A percentile compares a stretch with the other conserved stretches of the same genome.
phyloP scores from a whole-genome alignment of 306 rosid genomes.

The peach (Prunus persica) region Prunus_persica_NCBIv2 NC_034009.1:2829501-2830000 shows the following conservation, averaged over 20 bases:
- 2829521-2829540: conserved; percentile 66
- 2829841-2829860: not conserved
- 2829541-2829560: conserved; percentile 80
- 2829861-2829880: conserved; percentile 24
- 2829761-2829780: not conserved
- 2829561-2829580: conserved; percentile 42
- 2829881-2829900: conserved; percentile 82
- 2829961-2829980: conserved; percentile 76
- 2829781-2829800: not conserved
- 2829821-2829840: not conserved
- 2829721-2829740: conserved; percentile 81
- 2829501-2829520: conserved; percentile 69
- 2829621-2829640: not conserved
- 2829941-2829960: conserved; percentile 65
- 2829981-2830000: conserved; percentile 93
- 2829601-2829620: not conserved
- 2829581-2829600: not conserved
- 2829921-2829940: conserved; percentile 61
- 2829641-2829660: conserved; percentile 34
- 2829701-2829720: conserved; percentile 77
- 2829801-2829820: not conserved
- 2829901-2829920: conserved; percentile 77
- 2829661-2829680: conserved; percentile 83
- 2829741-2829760: conserved; percentile 54
- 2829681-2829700: conserved; percentile 85